Evolutionary conservation across 108 stramenopile genomes (phyloP).

Genomic region (Discostella stelligeroides): DNA sequence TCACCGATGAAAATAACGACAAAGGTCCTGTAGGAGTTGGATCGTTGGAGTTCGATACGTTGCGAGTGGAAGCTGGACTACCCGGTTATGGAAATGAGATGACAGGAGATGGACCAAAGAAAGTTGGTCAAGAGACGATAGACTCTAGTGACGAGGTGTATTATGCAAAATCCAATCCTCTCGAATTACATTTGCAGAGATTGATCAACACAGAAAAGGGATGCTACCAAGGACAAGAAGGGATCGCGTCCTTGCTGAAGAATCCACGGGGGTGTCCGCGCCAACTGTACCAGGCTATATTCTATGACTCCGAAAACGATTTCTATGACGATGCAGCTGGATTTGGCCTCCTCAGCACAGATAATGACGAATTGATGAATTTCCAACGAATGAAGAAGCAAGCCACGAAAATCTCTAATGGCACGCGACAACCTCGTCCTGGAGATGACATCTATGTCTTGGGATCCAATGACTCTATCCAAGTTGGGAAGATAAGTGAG

Average conservation of each 20-base stretch:
- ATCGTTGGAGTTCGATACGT: conserved; percentile 75
- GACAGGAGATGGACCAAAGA: conserved; percentile 49
- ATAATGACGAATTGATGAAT: conserved; percentile 23
- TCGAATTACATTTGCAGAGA: conserved; percentile 67
- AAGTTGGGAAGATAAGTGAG: conserved; percentile 68
- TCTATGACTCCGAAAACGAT: conserved; percentile 73
- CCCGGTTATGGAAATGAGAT: conserved; percentile 51
- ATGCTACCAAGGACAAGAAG: conserved; percentile 89
- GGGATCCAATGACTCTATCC: conserved; percentile 74
- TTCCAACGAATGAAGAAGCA: conserved; percentile 44
- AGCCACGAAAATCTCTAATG: conserved; percentile 43
- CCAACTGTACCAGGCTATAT: conserved; percentile 70
- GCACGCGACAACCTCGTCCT: conserved; percentile 56
- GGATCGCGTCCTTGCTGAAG: conserved; percentile 78
- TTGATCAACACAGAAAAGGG: conserved; percentile 75
- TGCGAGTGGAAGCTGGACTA: conserved; percentile 70
- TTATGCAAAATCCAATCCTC: conserved; percentile 60
- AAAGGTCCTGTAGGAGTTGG: conserved; percentile 74
- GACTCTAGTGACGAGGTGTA: background rate
- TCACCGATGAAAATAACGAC: conserved; percentile 64
- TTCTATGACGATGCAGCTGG: conserved; percentile 48
- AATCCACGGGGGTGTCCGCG: conserved; percentile 78
- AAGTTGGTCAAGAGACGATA: conserved; percentile 12
- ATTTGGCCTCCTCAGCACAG: conserved; percentile 25
- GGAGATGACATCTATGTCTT: conserved; percentile 69